Conservation (phyloP, 1,284 basidiomycete species). For the Xerocomus nothofagi region DNA sequence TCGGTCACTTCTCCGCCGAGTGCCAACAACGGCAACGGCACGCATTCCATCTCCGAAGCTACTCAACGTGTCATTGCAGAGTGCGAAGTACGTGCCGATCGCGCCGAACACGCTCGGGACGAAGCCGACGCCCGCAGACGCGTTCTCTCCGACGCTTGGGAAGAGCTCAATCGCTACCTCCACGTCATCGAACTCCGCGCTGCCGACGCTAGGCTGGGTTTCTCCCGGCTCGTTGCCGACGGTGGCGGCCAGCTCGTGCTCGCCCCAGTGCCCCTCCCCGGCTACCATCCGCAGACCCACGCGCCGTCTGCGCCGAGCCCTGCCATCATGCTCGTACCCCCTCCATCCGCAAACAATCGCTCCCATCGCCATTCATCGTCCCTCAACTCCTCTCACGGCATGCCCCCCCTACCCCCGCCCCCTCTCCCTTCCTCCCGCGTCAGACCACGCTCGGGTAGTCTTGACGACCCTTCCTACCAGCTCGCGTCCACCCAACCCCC, state of each 20-base stretch:
- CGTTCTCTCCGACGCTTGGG: slow-evolving; percentile 52
- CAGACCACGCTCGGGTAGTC: slow-evolving; percentile 43
- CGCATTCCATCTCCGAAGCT: slow-evolving; percentile 29
- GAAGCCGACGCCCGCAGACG: slow-evolving; percentile 54
- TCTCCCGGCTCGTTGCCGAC: slow-evolving; percentile 46
- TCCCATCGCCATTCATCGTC: slow-evolving; percentile 27
- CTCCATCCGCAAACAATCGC: slow-evolving; percentile 15
- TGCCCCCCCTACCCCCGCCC: slow-evolving; percentile 28
- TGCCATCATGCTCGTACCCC: slow-evolving; percentile 29
- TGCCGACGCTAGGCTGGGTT: slow-evolving; percentile 51
- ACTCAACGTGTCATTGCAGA: slow-evolving; percentile 41
- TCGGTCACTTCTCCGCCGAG: slow-evolving; percentile 22
- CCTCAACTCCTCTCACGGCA: slow-evolving; percentile 23
- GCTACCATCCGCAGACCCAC: slow-evolving; percentile 12
- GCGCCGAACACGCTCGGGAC: slow-evolving; percentile 54
- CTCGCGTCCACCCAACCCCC: slow-evolving; percentile 37
- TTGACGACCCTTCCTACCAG: slow-evolving; percentile 38
- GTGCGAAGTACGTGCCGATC: slow-evolving; percentile 48
- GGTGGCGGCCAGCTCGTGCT: slow-evolving; percentile 45
- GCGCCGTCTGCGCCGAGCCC: slow-evolving; percentile 22
- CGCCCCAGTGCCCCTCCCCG: slow-evolving; percentile 29
- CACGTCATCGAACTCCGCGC: slow-evolving; percentile 44
- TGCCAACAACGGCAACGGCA: slow-evolving; percentile 19
- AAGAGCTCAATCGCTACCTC: slow-evolving; percentile 53
- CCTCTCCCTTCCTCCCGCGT: slow-evolving; percentile 34